Base-by-base conservation (phyloP, 2,329 filamentous ascomycete species). In the Cladosporium oxysporum region DNA sequence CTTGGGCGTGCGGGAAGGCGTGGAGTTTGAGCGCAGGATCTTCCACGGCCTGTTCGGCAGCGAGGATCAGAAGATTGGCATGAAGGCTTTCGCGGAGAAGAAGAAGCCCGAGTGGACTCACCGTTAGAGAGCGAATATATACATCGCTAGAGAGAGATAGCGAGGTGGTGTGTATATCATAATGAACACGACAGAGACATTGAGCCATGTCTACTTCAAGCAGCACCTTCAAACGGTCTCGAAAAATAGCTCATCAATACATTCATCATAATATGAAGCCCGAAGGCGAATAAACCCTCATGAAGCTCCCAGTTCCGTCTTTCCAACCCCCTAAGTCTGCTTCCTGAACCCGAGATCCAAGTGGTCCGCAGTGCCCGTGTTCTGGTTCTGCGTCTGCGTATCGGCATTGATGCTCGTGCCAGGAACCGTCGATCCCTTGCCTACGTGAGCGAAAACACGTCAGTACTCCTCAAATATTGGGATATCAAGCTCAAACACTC, bases 81-180 rank as follows among this genome's bases (percentile, higher is more conserved):
- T 98, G 95, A 89, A 89, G 78, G 95, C 95, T 14, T 99, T 99
- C 84, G 91, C 91, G 1, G 91, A 93, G 80, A 98, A 98, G 88
- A 88, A 91, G 82, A 96, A 96, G 85, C 82, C 95, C 0, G 88
- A 95, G 78, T 99, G 95, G 94, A 88, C 85, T 68, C 84, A 97
- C 78, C 88, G 92, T 77, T 96, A 85, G n/a, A 47, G 41, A 21
- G 18, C 18, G 5, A 10, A 21, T 5, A n/a, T 44, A 6, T 44
- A 5, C 2, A 7, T 21, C 21, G 41, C n/a, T 12, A 23, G 41
- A 47, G 6, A 12, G 11, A 8, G 21, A 18, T 1, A 47, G 41
- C 8, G 1, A 47, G 41, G n/a, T 8, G n/a, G 12, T 10, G n/a
- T 47, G 41, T 23, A 47, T 21, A 21, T 21, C 41, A 21, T 47